These are phyloP conservation scores for Metschnikowia koreensis DNA, from an alignment of 805 yeast genomes.

Conservation along the genomic window DNA sequence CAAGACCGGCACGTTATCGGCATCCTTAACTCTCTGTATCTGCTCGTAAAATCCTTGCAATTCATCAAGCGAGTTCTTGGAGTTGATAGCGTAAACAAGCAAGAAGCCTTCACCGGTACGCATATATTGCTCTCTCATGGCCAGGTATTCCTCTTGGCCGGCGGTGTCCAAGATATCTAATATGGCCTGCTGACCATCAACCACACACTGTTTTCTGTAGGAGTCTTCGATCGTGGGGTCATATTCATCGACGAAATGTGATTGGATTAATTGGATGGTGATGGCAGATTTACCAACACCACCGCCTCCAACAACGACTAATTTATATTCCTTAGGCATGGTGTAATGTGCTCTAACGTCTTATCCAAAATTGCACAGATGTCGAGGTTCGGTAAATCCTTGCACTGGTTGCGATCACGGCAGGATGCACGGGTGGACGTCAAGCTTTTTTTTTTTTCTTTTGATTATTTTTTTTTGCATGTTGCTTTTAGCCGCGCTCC, in stretches of 20 bases:
- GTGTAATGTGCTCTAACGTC: neutral
- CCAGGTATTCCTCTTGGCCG: slow-evolving; percentile 95
- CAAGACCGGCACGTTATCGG: slow-evolving; percentile 69
- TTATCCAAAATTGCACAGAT: neutral
- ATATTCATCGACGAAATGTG: slow-evolving; percentile 94
- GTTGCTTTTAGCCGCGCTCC: slow-evolving; percentile 5
- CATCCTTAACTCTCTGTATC: slow-evolving; percentile 72
- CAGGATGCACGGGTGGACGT: slow-evolving; percentile 8
- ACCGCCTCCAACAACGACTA: slow-evolving; percentile 98
- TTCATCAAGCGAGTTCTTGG: slow-evolving; percentile 82
- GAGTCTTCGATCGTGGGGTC: slow-evolving; percentile 97
- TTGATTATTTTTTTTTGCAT: too few species aligned
- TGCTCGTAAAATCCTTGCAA: slow-evolving; percentile 75
- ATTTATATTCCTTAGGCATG: slow-evolving; percentile 72
- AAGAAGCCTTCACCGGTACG: slow-evolving; percentile 93
- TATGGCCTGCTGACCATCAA: slow-evolving; percentile 63
- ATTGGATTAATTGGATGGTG: slow-evolving; percentile 91
- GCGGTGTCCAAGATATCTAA: slow-evolving; percentile 94
- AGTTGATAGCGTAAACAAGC: slow-evolving; percentile 84
- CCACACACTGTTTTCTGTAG: slow-evolving; percentile 80
- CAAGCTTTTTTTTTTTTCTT: neutral
- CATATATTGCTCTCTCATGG: slow-evolving; percentile 86
- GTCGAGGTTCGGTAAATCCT: slow-evolving; percentile 3
- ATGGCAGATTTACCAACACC: slow-evolving; percentile 98
- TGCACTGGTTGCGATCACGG: neutral